Base-by-base conservation (phyloP, 345 rosid genomes). In the Diplotaxis tenuifolia region DNA sequence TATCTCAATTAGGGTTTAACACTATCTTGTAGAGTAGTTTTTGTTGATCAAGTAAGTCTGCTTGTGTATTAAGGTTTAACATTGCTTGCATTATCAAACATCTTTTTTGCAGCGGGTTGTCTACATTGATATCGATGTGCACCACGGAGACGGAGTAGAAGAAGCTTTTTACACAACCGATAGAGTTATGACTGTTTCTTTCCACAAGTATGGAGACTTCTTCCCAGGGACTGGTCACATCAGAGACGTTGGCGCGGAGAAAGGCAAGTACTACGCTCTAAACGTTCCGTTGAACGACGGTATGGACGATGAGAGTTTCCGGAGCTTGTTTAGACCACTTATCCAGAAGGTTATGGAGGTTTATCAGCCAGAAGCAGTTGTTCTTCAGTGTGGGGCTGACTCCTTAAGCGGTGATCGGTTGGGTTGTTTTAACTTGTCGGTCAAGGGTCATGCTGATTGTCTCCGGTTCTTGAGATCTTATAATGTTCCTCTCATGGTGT, bases 321-420 rank as follows among this genome's bases (percentile, higher is more conserved):
- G 86, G 10, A 80, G 89, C 29, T 81, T 95, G 77, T 92, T 95
- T 77, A 89, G 86, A 65, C 98, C 99, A 28, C 80, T 95, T 59
- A 84, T 95, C 61, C 86, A 82, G 67, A 95, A 92, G 75, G 99
- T 95, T 47, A 92, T 95, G 99, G 97, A 95, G 71, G 86, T 92
- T 27, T 95, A 95, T 84, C 91, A 90, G 71, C 99, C 99, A 0
- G 99, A 90, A 83, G 99, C 98, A 0, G 97, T 95, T 74, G 99
- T 95, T 85, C 96, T 95, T 63, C 99, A 95, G 74, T 95, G 98
- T 67, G 99, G 99, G 66, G 99, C 99, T 78, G 99, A 95, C 81
- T 95, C 99, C 2, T 79, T 95, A 50, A 83, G 98, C 22, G 99
- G 99, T 82, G 99, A 95, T 79, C 84, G 99, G 72, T 68, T 95